phyloP scores from a whole-genome alignment of 306 rosid genomes.

The Cicer bijugum region DNA sequence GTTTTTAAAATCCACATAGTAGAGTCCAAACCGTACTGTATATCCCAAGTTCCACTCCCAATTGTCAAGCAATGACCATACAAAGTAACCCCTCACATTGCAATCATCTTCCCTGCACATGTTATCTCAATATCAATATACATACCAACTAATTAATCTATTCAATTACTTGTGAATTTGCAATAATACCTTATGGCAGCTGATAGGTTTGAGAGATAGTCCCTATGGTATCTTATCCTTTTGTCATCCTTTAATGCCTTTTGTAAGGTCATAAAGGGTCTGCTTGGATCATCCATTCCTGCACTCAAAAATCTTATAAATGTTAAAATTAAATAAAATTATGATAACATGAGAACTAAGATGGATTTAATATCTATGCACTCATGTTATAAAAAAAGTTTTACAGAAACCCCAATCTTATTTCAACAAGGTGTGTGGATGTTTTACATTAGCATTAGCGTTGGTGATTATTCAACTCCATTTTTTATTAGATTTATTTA shows the following conservation, averaged over 20 bases:
- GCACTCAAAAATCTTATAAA: slow-evolving; percentile 34
- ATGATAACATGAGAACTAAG: neutral
- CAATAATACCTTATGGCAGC: slow-evolving; percentile 76
- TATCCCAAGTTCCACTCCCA: slow-evolving; percentile 98
- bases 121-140: slow-evolving; percentile 38
- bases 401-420: no score
- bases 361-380: neutral
- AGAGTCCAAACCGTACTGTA: slow-evolving; percentile 86
- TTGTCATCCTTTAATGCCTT: slow-evolving; percentile 74
- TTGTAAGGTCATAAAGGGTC: slow-evolving; percentile 52
- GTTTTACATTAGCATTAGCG: no score
- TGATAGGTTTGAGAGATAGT: slow-evolving; percentile 88
- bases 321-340: neutral
- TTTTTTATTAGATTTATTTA: no score
- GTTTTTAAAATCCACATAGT: slow-evolving; percentile 79
- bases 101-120: slow-evolving; percentile 73
- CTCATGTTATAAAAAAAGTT: no score
- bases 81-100: slow-evolving; percentile 81
- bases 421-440: no score
- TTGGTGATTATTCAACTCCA: no score
- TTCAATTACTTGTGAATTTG: slow-evolving; percentile 15
- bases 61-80: slow-evolving; percentile 94
- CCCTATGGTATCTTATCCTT: slow-evolving; percentile 76
- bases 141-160: neutral
- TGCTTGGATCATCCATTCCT: slow-evolving; percentile 91